phyloP scores from a whole-genome alignment of 345 rosid genomes.

The Eucalyptus brandiana region DNA sequence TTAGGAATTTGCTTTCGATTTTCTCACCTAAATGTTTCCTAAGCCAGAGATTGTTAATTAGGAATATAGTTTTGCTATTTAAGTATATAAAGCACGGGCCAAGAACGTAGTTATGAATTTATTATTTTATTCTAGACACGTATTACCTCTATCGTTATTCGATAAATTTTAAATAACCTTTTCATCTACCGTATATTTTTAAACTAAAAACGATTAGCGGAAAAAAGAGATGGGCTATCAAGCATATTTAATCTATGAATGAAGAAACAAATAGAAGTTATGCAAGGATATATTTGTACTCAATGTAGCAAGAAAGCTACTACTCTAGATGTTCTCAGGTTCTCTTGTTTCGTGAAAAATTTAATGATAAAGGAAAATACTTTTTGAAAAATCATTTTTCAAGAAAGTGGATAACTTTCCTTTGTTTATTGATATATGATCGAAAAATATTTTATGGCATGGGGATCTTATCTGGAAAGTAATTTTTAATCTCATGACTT shows the following conservation, averaged over 20 bases:
- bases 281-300: not conserved
- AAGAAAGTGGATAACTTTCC: too few species aligned
- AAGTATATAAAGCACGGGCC: not conserved
- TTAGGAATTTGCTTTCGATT: not conserved
- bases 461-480: too few species aligned
- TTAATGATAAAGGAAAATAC: too few species aligned
- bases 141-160: not conserved
- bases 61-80: not conserved
- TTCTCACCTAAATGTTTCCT: not conserved
- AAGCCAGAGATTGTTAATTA: not conserved
- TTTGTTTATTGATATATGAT: too few species aligned
- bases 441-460: rapidly evolving
- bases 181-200: not conserved
- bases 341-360: too few species aligned
- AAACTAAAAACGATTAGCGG: not conserved
- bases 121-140: not conserved
- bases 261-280: not conserved
- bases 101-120: not conserved
- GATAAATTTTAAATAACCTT: not conserved
- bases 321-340: not conserved
- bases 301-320: not conserved
- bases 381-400: too few species aligned
- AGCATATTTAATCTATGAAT: not conserved
- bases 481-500: too few species aligned
- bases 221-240: not conserved